These are phyloP conservation scores for Conticribra guillardii DNA, from an alignment of 108 stramenopile species.

Conservation along the genomic window DNA sequence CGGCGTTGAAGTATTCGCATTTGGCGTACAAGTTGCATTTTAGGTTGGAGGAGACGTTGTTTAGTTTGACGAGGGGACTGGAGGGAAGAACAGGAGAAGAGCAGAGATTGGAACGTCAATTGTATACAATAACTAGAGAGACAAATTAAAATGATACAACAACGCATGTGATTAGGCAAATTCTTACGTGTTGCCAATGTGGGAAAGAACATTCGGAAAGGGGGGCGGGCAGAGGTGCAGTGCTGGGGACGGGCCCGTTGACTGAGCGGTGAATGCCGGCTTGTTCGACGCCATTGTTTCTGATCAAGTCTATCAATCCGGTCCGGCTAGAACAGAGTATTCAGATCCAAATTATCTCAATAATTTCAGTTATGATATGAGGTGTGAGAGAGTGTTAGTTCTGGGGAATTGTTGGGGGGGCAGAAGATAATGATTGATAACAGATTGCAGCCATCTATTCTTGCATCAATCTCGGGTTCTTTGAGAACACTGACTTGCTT, in stretches of 20 bases:
- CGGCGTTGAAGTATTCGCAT: constrained; percentile 85
- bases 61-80: constrained; percentile 84
- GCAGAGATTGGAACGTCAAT: not conserved
- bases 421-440: no score
- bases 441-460: no score
- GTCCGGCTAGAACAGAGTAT: no score
- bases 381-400: no score
- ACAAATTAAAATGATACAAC: not conserved
- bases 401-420: no score
- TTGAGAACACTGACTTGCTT: no score
- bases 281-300: not conserved
- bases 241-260: constrained; percentile 12
- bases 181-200: constrained; percentile 12
- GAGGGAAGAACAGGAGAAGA: constrained; percentile 58
- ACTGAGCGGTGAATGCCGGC: constrained; percentile 2
- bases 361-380: no score
- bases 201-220: constrained; percentile 3
- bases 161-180: not conserved
- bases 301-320: no score
- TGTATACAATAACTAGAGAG: not conserved
- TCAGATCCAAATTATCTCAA: no score
- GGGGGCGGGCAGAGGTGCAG: constrained; percentile 13
- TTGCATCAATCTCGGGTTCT: no score
- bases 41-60: constrained; percentile 54
- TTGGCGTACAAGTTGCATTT: constrained; percentile 81